Base-by-base conservation (phyloP, 1,284 basidiomycete genomes). In the Fomitopsis schrenkii region DNA sequence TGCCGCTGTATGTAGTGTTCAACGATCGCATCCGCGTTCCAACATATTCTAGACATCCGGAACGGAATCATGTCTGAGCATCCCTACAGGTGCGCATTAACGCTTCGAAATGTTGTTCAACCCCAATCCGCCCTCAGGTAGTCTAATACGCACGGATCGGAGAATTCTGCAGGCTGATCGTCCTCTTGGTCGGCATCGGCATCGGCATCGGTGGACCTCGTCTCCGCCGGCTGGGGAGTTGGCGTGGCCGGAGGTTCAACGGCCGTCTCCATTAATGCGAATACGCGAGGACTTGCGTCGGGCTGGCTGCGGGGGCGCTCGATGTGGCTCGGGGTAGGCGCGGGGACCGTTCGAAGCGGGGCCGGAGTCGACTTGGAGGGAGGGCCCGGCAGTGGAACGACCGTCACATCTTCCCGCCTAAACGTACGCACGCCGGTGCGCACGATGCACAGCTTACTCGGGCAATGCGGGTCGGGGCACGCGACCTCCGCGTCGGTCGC, bases 391-490 rank as follows among this genome's bases (percentile, higher is more conserved):
- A 83, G 68, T 7, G 82, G 80, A 0, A 84, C 80, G 26, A 76
- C 79, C 0, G 85, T 86, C 12, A 79, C 79, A 36, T 85, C 81
- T 0, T 75, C 75, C 68, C 84, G 83, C 15, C 73, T 80, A 69
- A 88, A 88, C 10, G 71, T 78, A 57, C 85, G 72, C 60, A 80
- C 57, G 1, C 79, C 81, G 0, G 77, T 82, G 53, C 85, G 76
- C 5, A 73, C 71, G 35, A 88, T 85, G 62, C 71, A 79, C 68
- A 87, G 66, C n/a, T 76, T 75, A 2, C 85, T 85, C 38, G 77
- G 79, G 70, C 86, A 88, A 62, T 84, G 73, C 1, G 86, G 85
- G 68, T 88, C 86, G 0, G 85, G 86, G 67, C 86, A 88, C 0
- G 84, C 86, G 22, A 88, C 73, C 63, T 86, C 82, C 0, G 78